Evolutionary conservation across 2,329 filamentous ascomycete species (phyloP).

Genomic region (Tolypocladium paradoxum): DNA sequence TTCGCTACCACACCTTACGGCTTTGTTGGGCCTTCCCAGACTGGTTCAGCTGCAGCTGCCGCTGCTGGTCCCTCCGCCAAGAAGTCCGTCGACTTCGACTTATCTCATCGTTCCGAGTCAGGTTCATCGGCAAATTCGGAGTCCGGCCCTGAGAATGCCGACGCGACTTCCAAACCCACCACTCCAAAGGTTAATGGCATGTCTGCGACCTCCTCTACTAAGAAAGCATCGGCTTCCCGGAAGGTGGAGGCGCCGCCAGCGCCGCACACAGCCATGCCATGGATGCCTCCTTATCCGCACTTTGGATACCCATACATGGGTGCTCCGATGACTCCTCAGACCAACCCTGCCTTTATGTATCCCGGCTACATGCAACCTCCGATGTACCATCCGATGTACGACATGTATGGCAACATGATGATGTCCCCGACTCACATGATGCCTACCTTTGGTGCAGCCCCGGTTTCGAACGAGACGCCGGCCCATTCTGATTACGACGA

Average conservation of each 20-base stretch:
- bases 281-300: conserved; percentile 8
- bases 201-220: not conserved
- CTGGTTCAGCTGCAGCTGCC: not conserved
- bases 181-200: not conserved
- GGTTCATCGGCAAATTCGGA: not conserved
- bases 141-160: not conserved
- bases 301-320: conserved; percentile 8
- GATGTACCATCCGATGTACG: conserved; percentile 9
- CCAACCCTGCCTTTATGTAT: conserved; percentile 9
- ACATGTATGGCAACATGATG: conserved; percentile 10
- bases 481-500: not conserved
- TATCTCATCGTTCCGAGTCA: not conserved
- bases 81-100: conserved; percentile 6
- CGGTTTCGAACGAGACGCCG: not conserved
- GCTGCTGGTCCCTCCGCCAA: not conserved
- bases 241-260: not conserved
- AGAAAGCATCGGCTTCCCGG: not conserved
- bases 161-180: not conserved
- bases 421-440: conserved; percentile 11
- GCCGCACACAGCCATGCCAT: conserved; percentile 6
- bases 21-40: not conserved
- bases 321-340: conserved; percentile 10
- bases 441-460: conserved; percentile 4
- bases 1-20: not conserved
- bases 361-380: conserved; percentile 10